Evolutionary conservation across 345 rosid genomes (phyloP).

Genomic region (Euphorbia peplus): DNA sequence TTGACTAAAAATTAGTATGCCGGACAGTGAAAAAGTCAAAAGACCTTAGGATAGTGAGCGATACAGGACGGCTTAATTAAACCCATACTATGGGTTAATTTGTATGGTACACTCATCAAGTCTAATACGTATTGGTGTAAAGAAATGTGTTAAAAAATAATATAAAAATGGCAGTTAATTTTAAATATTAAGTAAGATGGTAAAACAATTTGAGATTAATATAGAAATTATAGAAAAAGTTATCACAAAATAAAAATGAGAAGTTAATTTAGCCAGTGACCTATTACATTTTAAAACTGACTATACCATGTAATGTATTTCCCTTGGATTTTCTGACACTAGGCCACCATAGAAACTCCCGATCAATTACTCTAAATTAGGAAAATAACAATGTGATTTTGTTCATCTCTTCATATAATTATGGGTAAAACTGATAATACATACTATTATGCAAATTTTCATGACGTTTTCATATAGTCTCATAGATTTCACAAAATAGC

Average conservation of each 20-base stretch:
- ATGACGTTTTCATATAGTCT: conserved; percentile 50
- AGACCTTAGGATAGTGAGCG: conserved; percentile 28
- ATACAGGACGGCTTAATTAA: conserved; percentile 19
- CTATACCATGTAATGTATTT: conserved; percentile 54
- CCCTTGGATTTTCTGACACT: conserved; percentile 86
- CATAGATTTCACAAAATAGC: conserved; percentile 37
- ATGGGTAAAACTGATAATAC: conserved; percentile 33
- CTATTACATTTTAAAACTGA: conserved; percentile 47
- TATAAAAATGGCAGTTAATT: too few species aligned
- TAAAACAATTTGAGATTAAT: background rate
- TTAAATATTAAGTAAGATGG: too few species aligned
- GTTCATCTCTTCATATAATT: background rate
- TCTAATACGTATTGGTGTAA: too few species aligned
- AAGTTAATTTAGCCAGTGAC: conserved; percentile 20
- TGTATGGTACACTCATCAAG: too few species aligned
- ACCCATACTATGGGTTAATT: too few species aligned
- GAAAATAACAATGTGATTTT: conserved; percentile 20
- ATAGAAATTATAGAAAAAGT: too few species aligned
- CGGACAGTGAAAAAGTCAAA: conserved; percentile 30
- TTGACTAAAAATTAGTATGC: conserved; percentile 21
- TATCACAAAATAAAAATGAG: background rate
- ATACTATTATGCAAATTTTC: conserved; percentile 26
- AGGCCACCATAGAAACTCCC: conserved; percentile 24
- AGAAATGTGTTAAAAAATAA: too few species aligned
- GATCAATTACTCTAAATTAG: conserved; percentile 31